Base-by-base conservation (phyloP, 2,329 filamentous ascomycete species). In the Simplicillium aogashimaense region DNA sequence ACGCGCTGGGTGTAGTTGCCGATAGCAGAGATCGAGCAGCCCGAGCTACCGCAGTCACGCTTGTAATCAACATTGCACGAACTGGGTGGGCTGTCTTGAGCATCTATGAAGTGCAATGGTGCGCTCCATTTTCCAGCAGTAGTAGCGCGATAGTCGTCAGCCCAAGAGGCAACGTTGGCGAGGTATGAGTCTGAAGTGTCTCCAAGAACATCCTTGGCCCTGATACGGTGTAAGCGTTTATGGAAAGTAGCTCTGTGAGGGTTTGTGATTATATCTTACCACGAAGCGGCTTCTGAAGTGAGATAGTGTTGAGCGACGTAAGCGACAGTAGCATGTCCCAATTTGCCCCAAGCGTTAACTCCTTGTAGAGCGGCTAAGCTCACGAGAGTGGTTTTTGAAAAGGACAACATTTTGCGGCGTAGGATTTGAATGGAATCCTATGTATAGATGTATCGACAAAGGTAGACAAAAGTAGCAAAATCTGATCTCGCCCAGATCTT, bases 311-410 rank as follows among this genome's bases (percentile, higher is more conserved):
- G 62, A 2, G 71, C 71, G 34, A 76, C 53, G 50, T 72, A 72
- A 15, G 71, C 72, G n/a, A 75, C 60, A 1, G 72, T 69, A 45
- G 67, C 66, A 50, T 76, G 72, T 45, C 71, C 71, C 44, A 67
- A 58, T 7, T 55, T 53, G 11, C 64, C 64, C 64, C 64, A 67
- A 40, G 64, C 64, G 17, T 43, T 25, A 8, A 35, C 49, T 16
- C 46, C 44, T 15, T 47, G 46, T 15, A 46, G 34, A 7, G 44
- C 35, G 14, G 42, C 38, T 20, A 51, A 43, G 30, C 29, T 29
- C 7, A 43, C 9, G 14, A 50, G 35, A 15, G 42, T 39, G n/a
- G 40, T 29, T 17, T 39, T 45, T 32, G 39, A 41, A 18, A 45
- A 25, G 9, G 20, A 25, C 9, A 25, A 9, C 20, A 25, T 25